Evolutionary conservation across 768 basidiomycete species (phyloP).

Genomic region (Pulveroboletus frians): DNA sequence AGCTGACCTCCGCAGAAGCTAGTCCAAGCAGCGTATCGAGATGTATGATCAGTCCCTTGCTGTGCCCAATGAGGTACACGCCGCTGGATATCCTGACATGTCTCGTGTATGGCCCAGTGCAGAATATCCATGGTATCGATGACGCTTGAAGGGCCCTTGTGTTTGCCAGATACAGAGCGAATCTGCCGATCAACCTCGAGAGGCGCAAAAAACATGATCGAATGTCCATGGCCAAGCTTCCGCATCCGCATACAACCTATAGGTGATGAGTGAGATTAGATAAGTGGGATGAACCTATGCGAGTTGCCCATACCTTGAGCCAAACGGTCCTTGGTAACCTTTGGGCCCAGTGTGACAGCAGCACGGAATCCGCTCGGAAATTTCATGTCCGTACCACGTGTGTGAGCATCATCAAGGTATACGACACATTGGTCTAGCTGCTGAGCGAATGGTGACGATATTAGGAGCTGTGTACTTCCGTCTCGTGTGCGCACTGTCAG

Average conservation of each 20-base stretch:
- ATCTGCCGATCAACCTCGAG: conserved; percentile 40
- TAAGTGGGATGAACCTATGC: neutral
- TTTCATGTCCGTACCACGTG: conserved; percentile 34
- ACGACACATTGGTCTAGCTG: conserved; percentile 34
- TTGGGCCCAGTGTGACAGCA: conserved; percentile 36
- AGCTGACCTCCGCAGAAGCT: conserved; percentile 6
- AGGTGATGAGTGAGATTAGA: neutral
- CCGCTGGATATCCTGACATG: conserved; percentile 38
- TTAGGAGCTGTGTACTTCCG: conserved; percentile 24
- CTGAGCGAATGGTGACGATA: conserved; percentile 30
- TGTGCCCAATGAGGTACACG: conserved; percentile 40
- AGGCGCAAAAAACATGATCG: conserved; percentile 47
- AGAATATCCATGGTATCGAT: conserved; percentile 34
- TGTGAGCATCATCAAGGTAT: conserved; percentile 39
- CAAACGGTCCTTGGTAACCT: conserved; percentile 35
- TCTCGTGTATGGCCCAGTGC: conserved; percentile 42
- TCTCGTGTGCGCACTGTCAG: conserved; percentile 29
- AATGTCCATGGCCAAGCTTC: conserved; percentile 43
- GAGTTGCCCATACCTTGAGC: conserved; percentile 26
- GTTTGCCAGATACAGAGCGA: conserved; percentile 22
- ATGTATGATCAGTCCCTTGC: conserved; percentile 37
- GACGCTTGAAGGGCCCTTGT: neutral
- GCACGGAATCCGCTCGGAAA: conserved; percentile 32
- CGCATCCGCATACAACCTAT: conserved; percentile 55
- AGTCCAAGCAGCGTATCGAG: conserved; percentile 24